Conservation (phyloP, 192 early-diverging fungal genomes). For the Coemansia sp. region DNA sequence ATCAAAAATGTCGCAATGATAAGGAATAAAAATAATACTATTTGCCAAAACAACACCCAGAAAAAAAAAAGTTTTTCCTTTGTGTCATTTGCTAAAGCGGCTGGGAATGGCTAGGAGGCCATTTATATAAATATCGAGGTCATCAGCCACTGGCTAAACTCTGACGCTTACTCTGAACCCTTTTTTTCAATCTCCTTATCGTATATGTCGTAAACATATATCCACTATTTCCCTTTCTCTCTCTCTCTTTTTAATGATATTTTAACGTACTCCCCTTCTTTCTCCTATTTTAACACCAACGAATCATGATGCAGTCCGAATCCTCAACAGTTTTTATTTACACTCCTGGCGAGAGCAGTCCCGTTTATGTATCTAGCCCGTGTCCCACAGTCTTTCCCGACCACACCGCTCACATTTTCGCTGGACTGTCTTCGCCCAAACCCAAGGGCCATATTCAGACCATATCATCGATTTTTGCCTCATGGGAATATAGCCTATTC, state of each 20-base stretch:
- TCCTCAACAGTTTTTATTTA: conserved; percentile 5
- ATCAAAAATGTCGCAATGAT: not conserved
- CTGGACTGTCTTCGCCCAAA: not conserved
- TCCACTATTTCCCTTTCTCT: not conserved
- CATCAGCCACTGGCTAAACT: not conserved
- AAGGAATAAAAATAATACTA: not conserved
- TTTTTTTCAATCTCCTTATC: not conserved
- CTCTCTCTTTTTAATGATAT: not conserved
- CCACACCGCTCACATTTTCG: not conserved
- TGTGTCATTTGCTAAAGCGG: not conserved
- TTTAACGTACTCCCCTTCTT: not conserved
- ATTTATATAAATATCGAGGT: not conserved
- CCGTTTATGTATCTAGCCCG: not conserved
- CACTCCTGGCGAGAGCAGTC: not conserved
- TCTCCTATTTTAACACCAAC: not conserved
- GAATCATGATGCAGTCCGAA: not conserved
- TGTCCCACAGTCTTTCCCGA: conserved; percentile 2
- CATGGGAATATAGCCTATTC: conserved; percentile 4
- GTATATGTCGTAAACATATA: not conserved
- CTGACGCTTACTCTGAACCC: not conserved
- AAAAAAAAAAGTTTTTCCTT: not conserved
- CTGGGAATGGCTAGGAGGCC: not conserved
- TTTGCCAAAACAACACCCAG: not conserved
- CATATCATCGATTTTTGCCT: not conserved
- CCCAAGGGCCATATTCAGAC: conserved; percentile 8